Base-by-base conservation (phyloP, 2,329 filamentous ascomycete genomes). In the Aphanoascus verrucosus region DNA sequence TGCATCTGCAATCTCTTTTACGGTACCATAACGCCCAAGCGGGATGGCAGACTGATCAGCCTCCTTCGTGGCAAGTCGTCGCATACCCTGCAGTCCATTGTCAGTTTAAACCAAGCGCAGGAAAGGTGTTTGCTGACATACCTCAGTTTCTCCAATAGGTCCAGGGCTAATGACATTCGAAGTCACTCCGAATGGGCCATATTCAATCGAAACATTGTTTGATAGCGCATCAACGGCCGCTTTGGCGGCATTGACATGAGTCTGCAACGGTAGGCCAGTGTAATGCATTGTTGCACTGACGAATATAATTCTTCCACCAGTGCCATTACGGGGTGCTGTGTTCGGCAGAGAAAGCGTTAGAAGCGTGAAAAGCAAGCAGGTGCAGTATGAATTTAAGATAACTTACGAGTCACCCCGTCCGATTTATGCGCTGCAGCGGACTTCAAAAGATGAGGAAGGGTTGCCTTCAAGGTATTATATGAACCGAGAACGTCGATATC, bases 401-500 rank as follows among this genome's bases (percentile, higher is more conserved):
- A 65, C 64, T 64, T 62, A 71, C 72, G 66, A 3, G 73, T 72
- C 31, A 80, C 79, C 1, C 79, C 77, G 59, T 85, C 81, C 15
- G 77, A 77, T 57, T 72, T 77, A 62, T 83, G 74, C 62, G 79
- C 80, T 34, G 72, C 70, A 1, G 86, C 83, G n/a, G 88, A 94
- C 61, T 81, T 77, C 11, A 88, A 71, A 2, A 98, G 79, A 63
- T 94, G 79, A 0, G 88, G 88, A 34, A 96, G 74, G 0, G 88
- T 93, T 2, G 91, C 89, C 72, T 97, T 97, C 64, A 95, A 77
- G 2, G 89, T 95, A 74, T 97, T 94, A 73, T 86, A 98, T 14
- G 87, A 94, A 32, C 93, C 93, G 35, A 97, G 70, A 2, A 95
- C 85, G 67, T 97, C 93, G 64, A 98, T 98, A 57, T 97, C 93